Evolutionary conservation across 331 rosid species (phyloP).

Genomic region (Quercus phellos): DNA sequence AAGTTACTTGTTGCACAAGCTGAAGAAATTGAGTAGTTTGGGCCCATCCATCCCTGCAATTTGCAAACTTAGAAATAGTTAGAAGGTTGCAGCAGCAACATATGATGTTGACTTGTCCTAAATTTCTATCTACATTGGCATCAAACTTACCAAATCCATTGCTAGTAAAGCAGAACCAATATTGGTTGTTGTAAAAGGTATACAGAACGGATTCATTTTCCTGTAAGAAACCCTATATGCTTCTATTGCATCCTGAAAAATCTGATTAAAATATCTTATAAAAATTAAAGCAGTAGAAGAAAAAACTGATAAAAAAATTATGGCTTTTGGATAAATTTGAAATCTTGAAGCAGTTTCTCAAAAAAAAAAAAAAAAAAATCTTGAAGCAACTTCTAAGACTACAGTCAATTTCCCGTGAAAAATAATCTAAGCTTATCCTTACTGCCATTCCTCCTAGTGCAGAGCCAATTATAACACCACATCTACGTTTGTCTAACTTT

Average conservation of each 20-base stretch:
- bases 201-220: conserved; percentile 97
- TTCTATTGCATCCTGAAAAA: conserved; percentile 76
- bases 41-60: conserved; percentile 97
- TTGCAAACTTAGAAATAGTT: conserved; percentile 7
- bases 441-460: conserved; percentile 99
- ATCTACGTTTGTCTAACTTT: conserved; percentile 59
- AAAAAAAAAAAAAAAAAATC: too few relatives aligned
- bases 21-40: conserved; percentile 92
- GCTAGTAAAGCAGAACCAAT: conserved; percentile 99
- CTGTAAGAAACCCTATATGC: conserved; percentile 74
- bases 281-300: not conserved
- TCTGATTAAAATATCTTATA: conserved; percentile 41
- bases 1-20: conserved; percentile 98
- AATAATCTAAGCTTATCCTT: conserved; percentile 4
- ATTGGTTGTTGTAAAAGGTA: conserved; percentile 89
- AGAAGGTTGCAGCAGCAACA: conserved; percentile 9
- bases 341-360: not conserved
- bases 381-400: not conserved
- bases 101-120: conserved; percentile 3
- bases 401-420: not conserved
- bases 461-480: conserved; percentile 92
- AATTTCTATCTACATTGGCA: conserved; percentile 12
- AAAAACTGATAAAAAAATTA: not conserved
- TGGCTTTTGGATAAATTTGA: not conserved
- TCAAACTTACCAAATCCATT: conserved; percentile 79